Base-by-base conservation (phyloP, 208 protist species). In the Sergeia podlipaevii region DNA sequence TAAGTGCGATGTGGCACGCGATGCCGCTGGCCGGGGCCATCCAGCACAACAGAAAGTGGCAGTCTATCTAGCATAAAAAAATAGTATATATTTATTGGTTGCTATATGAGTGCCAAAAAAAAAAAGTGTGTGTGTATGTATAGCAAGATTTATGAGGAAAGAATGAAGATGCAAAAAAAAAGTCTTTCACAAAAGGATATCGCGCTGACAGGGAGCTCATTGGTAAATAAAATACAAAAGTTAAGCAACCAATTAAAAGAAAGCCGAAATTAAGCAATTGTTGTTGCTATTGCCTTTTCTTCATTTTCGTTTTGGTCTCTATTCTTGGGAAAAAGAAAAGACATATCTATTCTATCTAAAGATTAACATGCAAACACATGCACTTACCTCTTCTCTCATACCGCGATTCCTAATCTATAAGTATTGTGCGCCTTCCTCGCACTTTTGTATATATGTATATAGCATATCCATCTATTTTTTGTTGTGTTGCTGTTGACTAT, bases 1-100 rank as follows among this genome's bases (percentile, higher is more conserved):
- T 72, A 81, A 21, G 85, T 90, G 49, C 66, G 51, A 34, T 85
- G 77, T 1, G 80, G 80, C 1, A 93, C 60, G 15, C 38, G 55
- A 27, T 84, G 79, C 3, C 62, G 74, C 28, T 46, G 27, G 0
- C 74, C 62, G 7, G 70, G 47, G 1, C 67, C 37, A 4, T 42
- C 34, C 32, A 89, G 67, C 11, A 86, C 71, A 26, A 65, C 65
- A 0, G 70, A 74, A 6, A 93, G 72, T 18, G 86, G 86, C 45
- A 89, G 56, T 13, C 85, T 66, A 0, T 27, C 28, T 11, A 3
- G n/a, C 10, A 13, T 45, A 32, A 8, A 60, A 32, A 13, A 33
- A 11, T 33, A n/a, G n/a, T n/a, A n/a, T n/a, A n/a, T n/a, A n/a
- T n/a, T n/a, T n/a, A n/a, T n/a, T n/a, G n/a, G n/a, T 17, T 28